Evolutionary conservation across 75 land plant species (phyloP).

Genomic region (Selaginella tamariscina): DNA sequence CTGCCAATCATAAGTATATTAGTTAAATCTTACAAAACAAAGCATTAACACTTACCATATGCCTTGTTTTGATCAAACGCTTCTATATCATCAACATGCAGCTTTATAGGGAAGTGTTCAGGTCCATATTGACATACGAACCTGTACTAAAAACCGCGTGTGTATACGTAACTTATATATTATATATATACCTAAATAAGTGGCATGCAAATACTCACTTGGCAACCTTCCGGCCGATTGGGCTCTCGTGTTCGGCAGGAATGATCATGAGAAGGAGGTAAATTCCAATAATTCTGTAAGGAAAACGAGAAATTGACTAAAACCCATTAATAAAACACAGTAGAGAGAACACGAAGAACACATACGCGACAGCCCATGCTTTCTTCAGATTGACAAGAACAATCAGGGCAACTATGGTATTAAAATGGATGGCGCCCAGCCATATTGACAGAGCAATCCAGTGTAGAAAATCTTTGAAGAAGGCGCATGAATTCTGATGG

Average conservation of each 20-base stretch:
- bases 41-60: constrained; percentile 20
- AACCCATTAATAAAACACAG: not conserved
- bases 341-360: not conserved
- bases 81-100: constrained; percentile 17
- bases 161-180: not conserved
- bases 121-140: constrained; percentile 24
- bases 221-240: constrained; percentile 16
- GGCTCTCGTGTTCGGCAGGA: constrained; percentile 16
- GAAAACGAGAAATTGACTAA: not conserved
- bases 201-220: not conserved
- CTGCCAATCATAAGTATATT: constrained; percentile 28
- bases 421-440: constrained; percentile 11
- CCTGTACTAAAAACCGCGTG: constrained; percentile 10
- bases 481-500: no score
- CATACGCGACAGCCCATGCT: constrained; percentile 7
- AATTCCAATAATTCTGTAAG: constrained; percentile 15
- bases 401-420: not conserved
- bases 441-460: not conserved
- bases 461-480: not conserved
- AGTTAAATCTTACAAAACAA: not conserved
- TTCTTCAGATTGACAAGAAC: constrained; percentile 3
- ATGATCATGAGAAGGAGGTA: constrained; percentile 20
- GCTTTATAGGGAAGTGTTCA: constrained; percentile 22
- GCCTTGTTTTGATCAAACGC: constrained; percentile 18
- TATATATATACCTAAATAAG: not conserved